Base-by-base conservation (phyloP, 148 eudicot species). In the Pharnaceum exiguum region DNA sequence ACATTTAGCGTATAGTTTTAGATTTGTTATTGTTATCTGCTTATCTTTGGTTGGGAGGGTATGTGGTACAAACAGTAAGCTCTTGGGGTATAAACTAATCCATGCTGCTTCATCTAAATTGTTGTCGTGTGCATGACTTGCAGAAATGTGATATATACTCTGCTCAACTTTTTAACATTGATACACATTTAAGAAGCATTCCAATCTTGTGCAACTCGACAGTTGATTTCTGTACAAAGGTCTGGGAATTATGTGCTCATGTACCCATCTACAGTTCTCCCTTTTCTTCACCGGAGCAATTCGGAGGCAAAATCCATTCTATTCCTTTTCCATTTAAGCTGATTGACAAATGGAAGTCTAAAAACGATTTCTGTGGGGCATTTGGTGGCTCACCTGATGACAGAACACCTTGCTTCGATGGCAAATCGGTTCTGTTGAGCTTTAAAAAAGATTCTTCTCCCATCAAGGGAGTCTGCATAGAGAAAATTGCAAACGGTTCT, bases 61-160 rank as follows among this genome's bases (percentile, higher is more conserved):
- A n/a, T n/a, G n/a, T n/a, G n/a, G n/a, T n/a, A n/a, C n/a, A n/a
- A n/a, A n/a, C n/a, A n/a, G n/a, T n/a, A n/a, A n/a, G n/a, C n/a
- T n/a, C n/a, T n/a, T n/a, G n/a, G n/a, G n/a, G n/a, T n/a, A n/a
- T n/a, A n/a, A n/a, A n/a, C n/a, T n/a, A n/a, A n/a, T n/a, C n/a
- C n/a, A n/a, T n/a, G n/a, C n/a, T n/a, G n/a, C n/a, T n/a, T n/a
- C n/a, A n/a, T n/a, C n/a, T n/a, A n/a, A n/a, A n/a, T n/a, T n/a
- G n/a, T n/a, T n/a, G n/a, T n/a, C n/a, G n/a, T n/a, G n/a, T n/a
- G n/a, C n/a, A n/a, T n/a, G n/a, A 73, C 79, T 28, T 66, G 35
- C 66, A 61, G 66, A 49, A 61, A 61, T 61, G 66, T 62, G 57
- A 51, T 51, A 48, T 5, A 2, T 51, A 38, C 22, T 51, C 66